A percentile compares a stretch with the other conserved stretches of the same genome.
Conservation (phyloP, 768 basidiomycete species). For the Suillus decipiens region DNA sequence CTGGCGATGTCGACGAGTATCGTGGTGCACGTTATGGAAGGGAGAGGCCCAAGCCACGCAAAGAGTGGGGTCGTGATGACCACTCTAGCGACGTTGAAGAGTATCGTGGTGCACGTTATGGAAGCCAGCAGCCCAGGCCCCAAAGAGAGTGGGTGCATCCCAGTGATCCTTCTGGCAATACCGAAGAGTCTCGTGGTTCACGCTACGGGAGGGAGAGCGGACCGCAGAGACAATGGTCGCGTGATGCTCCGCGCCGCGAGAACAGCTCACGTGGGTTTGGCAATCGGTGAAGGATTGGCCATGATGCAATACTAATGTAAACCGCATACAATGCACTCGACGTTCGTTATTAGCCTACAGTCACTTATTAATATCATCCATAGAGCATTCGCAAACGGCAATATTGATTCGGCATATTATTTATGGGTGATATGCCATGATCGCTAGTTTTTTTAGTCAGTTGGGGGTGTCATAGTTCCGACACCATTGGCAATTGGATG, state of each 20-base stretch:
- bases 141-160: neutral
- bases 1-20: constrained; percentile 4
- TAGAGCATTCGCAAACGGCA: neutral
- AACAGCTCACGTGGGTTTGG: neutral
- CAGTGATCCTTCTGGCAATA: constrained; percentile 2
- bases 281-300: neutral
- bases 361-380: constrained; percentile 4
- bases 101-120: constrained; percentile 9
- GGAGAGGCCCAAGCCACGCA: neutral
- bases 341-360: constrained; percentile 5
- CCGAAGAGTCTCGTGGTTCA: constrained; percentile 1
- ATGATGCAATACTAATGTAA: neutral
- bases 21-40: constrained; percentile 10
- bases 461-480: constrained; percentile 20
- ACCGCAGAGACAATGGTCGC: neutral
- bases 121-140: neutral
- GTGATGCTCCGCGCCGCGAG: neutral
- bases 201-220: constrained; percentile 2
- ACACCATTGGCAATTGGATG: constrained; percentile 27
- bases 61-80: neutral
- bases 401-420: neutral
- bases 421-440: neutral
- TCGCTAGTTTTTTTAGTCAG: neutral
- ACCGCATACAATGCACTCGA: constrained; percentile 7
- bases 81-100: neutral